These are phyloP conservation scores for Thinopyrum obtusiflorum DNA, from an alignment of 202 grass and related monocot genomes.

Conservation along the genomic window DNA sequence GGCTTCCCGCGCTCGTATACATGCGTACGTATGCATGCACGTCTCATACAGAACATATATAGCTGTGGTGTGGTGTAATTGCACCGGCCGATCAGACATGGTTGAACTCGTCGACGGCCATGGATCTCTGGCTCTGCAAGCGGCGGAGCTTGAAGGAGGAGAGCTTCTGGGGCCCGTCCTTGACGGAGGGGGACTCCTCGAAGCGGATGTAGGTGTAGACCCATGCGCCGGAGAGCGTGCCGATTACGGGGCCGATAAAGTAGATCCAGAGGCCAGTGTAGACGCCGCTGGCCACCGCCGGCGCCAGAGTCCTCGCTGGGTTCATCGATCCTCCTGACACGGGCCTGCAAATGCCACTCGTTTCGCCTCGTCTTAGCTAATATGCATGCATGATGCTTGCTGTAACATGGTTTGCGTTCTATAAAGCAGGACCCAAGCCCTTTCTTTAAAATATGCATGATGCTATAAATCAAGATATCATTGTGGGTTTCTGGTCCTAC, in stretches of 20 bases:
- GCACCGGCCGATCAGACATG: too few species aligned
- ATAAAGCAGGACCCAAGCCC: too few species aligned
- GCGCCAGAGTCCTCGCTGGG: slow-evolving; percentile 86
- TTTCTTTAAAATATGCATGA: too few species aligned
- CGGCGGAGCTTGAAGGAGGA: slow-evolving; percentile 97
- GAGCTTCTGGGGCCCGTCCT: slow-evolving; percentile 38
- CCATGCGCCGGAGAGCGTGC: slow-evolving; percentile 81
- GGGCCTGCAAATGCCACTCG: slow-evolving; percentile 77
- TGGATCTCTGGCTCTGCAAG: slow-evolving; percentile 61
- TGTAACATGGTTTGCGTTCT: too few species aligned
- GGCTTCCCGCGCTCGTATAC: not conserved
- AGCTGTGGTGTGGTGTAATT: too few species aligned
- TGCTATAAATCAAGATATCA: not conserved
- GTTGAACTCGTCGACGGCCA: slow-evolving; percentile 51
- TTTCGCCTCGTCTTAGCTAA: slow-evolving; percentile 32
- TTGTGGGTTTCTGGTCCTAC: not conserved
- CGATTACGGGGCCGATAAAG: slow-evolving; percentile 82
- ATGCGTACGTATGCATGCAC: not conserved
- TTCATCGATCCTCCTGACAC: slow-evolving; percentile 99
- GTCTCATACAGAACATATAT: too few species aligned
- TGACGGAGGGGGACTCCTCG: slow-evolving; percentile 37
- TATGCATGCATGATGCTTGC: not conserved
- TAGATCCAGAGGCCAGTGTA: slow-evolving; percentile 87
- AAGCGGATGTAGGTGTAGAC: slow-evolving; percentile 81
- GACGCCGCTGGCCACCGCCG: slow-evolving; percentile 82